Evolutionary conservation across 306 rosid species (phyloP).

Genomic region (Fragaria nilgerrensis): DNA sequence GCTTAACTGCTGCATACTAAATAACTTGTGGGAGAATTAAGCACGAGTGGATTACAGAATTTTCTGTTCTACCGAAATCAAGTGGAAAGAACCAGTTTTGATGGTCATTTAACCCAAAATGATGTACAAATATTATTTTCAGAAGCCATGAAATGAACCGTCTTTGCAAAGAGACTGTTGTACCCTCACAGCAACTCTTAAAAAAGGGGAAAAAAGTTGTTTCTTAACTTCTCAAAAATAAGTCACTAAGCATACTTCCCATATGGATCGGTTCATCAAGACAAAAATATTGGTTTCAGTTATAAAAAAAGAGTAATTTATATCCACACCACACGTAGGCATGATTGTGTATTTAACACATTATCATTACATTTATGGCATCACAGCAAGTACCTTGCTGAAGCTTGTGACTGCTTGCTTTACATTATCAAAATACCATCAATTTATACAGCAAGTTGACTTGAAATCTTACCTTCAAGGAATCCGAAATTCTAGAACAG

Average conservation of each 20-base stretch:
- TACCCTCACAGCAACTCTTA: background rate
- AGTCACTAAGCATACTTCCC: background rate
- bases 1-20: background rate
- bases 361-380: background rate
- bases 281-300: background rate
- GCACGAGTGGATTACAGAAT: background rate
- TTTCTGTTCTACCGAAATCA: background rate
- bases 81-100: background rate
- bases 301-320: background rate
- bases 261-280: background rate
- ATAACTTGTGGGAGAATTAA: background rate
- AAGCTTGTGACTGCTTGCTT: background rate
- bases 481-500: constrained; percentile 81
- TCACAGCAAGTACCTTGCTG: background rate
- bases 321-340: background rate
- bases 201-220: background rate
- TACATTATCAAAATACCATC: background rate
- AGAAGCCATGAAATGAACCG: background rate
- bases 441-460: constrained; percentile 4
- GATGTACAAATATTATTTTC: background rate
- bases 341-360: background rate
- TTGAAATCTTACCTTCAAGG: constrained; percentile 63
- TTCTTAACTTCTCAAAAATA: background rate
- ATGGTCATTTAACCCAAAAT: background rate
- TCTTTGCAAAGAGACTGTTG: background rate